Evolutionary conservation across 768 basidiomycete species (phyloP).

Genomic region (Lentinus tigrinus): DNA sequence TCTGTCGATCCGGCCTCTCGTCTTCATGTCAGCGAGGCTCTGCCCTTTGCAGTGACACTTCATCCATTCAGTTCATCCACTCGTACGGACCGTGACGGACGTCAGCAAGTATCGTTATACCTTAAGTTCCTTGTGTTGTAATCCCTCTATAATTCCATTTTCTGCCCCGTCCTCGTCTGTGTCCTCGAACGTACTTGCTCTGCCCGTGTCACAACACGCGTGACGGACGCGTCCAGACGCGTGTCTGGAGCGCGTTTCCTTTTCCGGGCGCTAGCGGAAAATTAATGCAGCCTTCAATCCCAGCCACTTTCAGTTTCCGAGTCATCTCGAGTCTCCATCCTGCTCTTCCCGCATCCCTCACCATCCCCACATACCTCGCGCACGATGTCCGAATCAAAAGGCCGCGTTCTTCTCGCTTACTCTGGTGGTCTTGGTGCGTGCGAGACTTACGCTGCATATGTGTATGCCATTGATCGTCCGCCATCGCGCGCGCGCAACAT

Average conservation of each 20-base stretch:
- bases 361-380: not conserved
- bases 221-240: conserved; percentile 15
- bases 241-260: not conserved
- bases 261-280: conserved; percentile 10
- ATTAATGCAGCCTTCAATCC: conserved; percentile 2
- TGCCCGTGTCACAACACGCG: not conserved
- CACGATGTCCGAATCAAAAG: conserved; percentile 44
- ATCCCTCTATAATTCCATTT: not conserved
- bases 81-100: not conserved
- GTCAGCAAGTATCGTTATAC: not conserved
- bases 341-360: not conserved
- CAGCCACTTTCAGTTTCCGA: conserved; percentile 2
- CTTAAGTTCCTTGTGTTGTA: not conserved
- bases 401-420: conserved; percentile 95
- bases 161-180: not conserved
- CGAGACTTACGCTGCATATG: too few species aligned
- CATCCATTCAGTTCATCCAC: not conserved
- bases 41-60: not conserved
- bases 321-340: conserved; percentile 3
- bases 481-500: not conserved
- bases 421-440: conserved; percentile 93
- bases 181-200: not conserved
- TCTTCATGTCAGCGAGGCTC: not conserved
- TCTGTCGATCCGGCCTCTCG: not conserved
- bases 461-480: not conserved